Evolutionary conservation across 1,284 basidiomycete species (phyloP), one percentile per base, ranked within the genome.

Genomic region (Ceratobasidium sp.): DNA sequence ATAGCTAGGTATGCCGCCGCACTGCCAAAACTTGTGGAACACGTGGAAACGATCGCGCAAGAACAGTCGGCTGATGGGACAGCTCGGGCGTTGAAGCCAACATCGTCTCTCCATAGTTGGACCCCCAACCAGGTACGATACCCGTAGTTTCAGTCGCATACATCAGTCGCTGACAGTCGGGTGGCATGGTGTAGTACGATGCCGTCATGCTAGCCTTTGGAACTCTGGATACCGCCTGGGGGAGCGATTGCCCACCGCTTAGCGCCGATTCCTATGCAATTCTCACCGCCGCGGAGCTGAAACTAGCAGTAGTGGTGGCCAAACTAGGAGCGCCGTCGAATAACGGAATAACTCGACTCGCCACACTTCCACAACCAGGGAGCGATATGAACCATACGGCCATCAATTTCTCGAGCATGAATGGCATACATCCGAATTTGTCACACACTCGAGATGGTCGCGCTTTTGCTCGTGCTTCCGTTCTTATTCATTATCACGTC

Each of bases 201-300:
- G 31, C 12, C 17, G 40, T 58, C 20, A 42, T 32, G 17, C 42
- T 58, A 13, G 56, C 56, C 17, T 42, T 58, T 31, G 10, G 38
- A 45, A 58, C 56, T 17, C n/a, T 58, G 5, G 56, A 58, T 27
- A 20, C 6, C 1, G 56, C 43, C 29, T 58, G 56, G 56, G 31
- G n/a, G 22, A 58, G 45, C 22, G 42, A 58, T 29, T 45, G 22
- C 17, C 38, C 22, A 17, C 25, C 56, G n/a, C 56, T 58, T 32
- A 58, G 56, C 22, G 25, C 56, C n/a, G 56, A 58, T 27, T 29
- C 56, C 10, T 58, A 58, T 22, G 56, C 56, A 31, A 45, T 58
- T 3, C 27, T 58, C 12, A 58, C 40, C 13, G n/a, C 56, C 4
- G 38, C 56, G 15, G 56, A 58, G 56, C 29, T 58, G 12, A 20